Base-by-base conservation (phyloP, 768 basidiomycete genomes). In the Boletus rufocinnamomeus region DNA sequence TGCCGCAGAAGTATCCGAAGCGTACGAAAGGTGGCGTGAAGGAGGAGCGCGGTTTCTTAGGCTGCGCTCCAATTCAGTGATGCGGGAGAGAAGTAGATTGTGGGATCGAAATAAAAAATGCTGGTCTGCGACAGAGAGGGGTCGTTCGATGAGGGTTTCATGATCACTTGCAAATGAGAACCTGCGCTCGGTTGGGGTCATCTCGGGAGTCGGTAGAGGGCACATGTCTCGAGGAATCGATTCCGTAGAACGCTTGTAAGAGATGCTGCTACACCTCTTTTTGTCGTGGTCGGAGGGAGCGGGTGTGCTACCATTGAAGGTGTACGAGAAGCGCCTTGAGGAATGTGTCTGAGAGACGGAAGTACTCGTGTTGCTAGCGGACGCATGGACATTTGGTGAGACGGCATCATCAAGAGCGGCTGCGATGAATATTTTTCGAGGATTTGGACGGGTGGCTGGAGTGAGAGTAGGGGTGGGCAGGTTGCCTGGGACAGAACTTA, bases 71-170 rank as follows among this genome's bases (percentile, higher is more conserved):
- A 94, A 77, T 63, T 91, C 90, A 48, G 85, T 85, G 71, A 93
- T 93, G 61, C 91, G 86, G 65, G 87, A 83, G 59, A 93, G 80
- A 62, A 94, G 85, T 53, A 91, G 82, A 59, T 89, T 85, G 77
- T 94, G 91, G 58, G 88, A 89, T 69, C 89, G 89, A 75, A 86
- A 84, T 72, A 91, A 81, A 84, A 93, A 93, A 80, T 91, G 85
- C 66, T 91, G 89, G 72, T 93, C 90, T 70, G 84, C 85, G 57
- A 77, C 77, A 63, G 87, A 86, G 62, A 91, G 82, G 54, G 87
- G 82, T 60, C 82, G 75, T 30, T 76, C 69, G 46, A 56, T 49
- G 34, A 56, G 48, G 8, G 56, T 43, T 27, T 61, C 63, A 30
- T 63, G 59, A 34, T 71, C 68, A 25, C 58, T 69, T 28, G 63